Conservation (phyloP, 352 stramenopile genomes). For the Globisporangium perplexum region DNA sequence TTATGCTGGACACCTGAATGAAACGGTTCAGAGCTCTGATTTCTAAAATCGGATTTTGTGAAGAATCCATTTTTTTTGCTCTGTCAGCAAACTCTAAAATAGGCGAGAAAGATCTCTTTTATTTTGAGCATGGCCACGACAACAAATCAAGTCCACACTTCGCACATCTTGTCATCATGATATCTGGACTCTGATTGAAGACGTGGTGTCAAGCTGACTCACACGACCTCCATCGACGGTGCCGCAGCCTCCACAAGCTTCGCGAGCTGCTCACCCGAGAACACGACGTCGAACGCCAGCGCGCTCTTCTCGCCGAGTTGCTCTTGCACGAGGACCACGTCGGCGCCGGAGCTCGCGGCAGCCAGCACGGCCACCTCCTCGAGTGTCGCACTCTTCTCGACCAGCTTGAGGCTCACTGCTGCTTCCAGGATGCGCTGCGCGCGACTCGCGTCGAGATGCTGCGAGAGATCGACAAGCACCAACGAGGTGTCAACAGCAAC, state of each 20-base stretch:
- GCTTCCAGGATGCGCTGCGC: slow-evolving; percentile 29
- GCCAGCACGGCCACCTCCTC: slow-evolving; percentile 55
- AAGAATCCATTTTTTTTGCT: too few species aligned
- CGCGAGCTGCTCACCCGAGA: slow-evolving; percentile 35
- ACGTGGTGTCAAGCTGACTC: not conserved
- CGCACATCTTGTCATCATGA: too few species aligned
- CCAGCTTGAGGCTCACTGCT: slow-evolving; percentile 24
- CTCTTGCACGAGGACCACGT: slow-evolving; percentile 60
- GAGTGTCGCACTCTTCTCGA: slow-evolving; percentile 19
- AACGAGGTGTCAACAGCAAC: too few species aligned
- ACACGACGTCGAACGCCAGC: slow-evolving; percentile 27
- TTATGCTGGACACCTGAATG: too few species aligned
- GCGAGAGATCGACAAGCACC: slow-evolving; percentile 5
- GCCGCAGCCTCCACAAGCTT: slow-evolving; percentile 20
- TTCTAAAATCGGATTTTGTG: too few species aligned
- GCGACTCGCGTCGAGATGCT: slow-evolving; percentile 51
- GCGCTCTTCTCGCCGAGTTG: slow-evolving; percentile 32
- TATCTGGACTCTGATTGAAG: not conserved
- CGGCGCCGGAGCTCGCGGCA: slow-evolving; percentile 41
- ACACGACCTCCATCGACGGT: slow-evolving; percentile 34
- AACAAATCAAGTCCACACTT: not conserved
- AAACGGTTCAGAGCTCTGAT: too few species aligned
- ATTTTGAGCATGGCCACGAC: not conserved
- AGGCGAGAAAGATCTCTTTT: too few species aligned
- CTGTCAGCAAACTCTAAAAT: too few species aligned